Base-by-base conservation (phyloP, 2,329 filamentous ascomycete genomes). In the Paraphaeosphaeria sporulosa region DNA sequence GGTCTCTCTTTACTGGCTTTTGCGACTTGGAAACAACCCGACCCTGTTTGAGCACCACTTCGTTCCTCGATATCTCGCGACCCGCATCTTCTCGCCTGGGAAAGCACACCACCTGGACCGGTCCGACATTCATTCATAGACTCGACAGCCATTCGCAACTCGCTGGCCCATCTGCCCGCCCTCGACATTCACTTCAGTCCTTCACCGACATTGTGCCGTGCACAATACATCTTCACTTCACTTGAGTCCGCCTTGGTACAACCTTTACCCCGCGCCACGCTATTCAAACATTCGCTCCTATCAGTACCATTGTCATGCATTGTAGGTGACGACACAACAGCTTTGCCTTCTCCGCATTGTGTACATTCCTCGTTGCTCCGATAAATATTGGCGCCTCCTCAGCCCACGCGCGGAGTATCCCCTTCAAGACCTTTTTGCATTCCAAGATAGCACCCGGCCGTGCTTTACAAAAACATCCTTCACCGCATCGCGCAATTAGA, bases 281-380 rank as follows among this genome's bases (percentile, higher is more conserved):
- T 54, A 19, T 43, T 32, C 36, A 44, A 30, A 17, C 23, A 32
- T 15, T 4, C 23, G 52, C 54, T 6, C 25, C n/a, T 6, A 59
- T 46, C 44, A 42, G 62, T 42, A 38, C 62, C 62, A 67, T 63
- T 72, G 71, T 74, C 52, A 74, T 74, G 71, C 62, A 67, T 74
- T 70, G 61, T 55, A 61, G 61, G 64, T 74, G 69, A 73, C 71
- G 32, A 66, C 25, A 61, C 46, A 61, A 51, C 51, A 60, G 56
- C 59, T 59, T 67, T 64, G 59, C 61, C 12, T 17, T n/a, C 38
- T 61, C 66, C 63, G 67, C 68, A 64, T 60, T 64, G 64, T 68
- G 68, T 54, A 58, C 61, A 42, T 47, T 44, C 34, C 46, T 50
- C 56, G 63, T 63, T 62, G 50, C 59, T 57, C 53, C 61, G 62